Evolutionary conservation across 2,329 filamentous ascomycete genomes (phyloP).

Genomic region (Ophiocordyceps polyrhachis-furcata): DNA sequence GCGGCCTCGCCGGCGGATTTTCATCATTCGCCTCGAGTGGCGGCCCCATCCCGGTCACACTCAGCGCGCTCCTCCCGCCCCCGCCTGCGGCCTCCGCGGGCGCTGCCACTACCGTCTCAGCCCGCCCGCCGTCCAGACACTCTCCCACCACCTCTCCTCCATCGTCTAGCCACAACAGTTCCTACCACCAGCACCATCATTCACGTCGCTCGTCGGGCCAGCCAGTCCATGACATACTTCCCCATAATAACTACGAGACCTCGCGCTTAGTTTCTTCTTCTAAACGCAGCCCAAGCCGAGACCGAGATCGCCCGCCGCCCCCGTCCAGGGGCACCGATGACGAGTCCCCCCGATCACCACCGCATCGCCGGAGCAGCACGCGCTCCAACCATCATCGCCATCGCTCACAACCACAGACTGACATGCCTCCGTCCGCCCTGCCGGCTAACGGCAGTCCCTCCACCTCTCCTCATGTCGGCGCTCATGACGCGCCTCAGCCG

Average conservation of each 20-base stretch:
- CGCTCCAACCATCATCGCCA: conserved; percentile 22
- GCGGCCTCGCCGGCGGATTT: conserved; percentile 6
- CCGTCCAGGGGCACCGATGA: conserved; percentile 36
- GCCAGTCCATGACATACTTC: conserved; percentile 23
- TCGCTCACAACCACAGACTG: conserved; percentile 15
- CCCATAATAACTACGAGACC: conserved; percentile 56
- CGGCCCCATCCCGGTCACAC: conserved; percentile 15
- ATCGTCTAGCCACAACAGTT: conserved; percentile 5
- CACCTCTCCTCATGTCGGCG: conserved; percentile 23
- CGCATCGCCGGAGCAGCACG: conserved; percentile 30
- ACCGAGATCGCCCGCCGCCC: conserved; percentile 11
- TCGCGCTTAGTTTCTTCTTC: conserved; percentile 40
- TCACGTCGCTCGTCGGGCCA: conserved; percentile 22
- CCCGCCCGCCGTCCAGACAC: conserved; percentile 5
- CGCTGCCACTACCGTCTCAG: conserved; percentile 4
- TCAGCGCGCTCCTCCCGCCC: conserved; percentile 16
- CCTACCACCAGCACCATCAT: conserved; percentile 10
- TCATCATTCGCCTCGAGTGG: conserved; percentile 8
- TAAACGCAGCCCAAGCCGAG: conserved; percentile 41
- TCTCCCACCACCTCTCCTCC: conserved; percentile 3
- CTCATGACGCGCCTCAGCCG: conserved; percentile 20
- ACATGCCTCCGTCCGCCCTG: conserved; percentile 31
- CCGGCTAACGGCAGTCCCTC: conserved; percentile 34
- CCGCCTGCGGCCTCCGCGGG: conserved; percentile 6
- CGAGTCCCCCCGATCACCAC: conserved; percentile 22